These are phyloP conservation scores for Xylariales sp. DNA, from an alignment of 2,329 filamentous ascomycete species.

Conservation along the genomic window DNA sequence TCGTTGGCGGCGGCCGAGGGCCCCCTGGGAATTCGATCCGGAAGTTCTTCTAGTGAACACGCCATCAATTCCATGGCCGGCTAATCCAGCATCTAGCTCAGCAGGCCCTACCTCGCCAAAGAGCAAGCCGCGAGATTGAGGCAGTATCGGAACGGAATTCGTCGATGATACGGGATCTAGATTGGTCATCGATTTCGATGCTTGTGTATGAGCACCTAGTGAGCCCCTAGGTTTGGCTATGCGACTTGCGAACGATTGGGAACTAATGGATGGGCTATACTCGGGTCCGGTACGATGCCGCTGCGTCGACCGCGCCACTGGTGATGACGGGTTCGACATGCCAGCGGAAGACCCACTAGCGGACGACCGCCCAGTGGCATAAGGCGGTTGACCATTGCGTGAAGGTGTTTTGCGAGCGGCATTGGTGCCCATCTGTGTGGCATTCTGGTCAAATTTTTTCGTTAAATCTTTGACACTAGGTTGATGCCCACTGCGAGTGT, in stretches of 20 bases:
- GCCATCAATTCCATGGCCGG: constrained; percentile 71
- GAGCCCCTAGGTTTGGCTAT: constrained; percentile 63
- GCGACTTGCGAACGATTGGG: constrained; percentile 70
- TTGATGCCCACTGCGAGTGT: constrained; percentile 55
- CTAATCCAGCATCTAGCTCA: constrained; percentile 62
- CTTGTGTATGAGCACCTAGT: constrained; percentile 50
- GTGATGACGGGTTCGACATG: constrained; percentile 43
- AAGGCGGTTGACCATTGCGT: constrained; percentile 53
- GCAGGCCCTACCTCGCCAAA: constrained; percentile 81
- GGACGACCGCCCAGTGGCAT: constrained; percentile 56
- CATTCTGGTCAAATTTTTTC: constrained; percentile 79
- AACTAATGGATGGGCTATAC: constrained; percentile 64
- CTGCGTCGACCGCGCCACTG: constrained; percentile 54
- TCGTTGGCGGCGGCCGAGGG: constrained; percentile 60
- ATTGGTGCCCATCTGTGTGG: constrained; percentile 44
- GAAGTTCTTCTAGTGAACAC: constrained; percentile 71
- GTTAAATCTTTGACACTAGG: constrained; percentile 85
- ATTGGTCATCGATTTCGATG: constrained; percentile 59
- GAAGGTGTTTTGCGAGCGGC: constrained; percentile 51
- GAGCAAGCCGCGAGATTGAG: constrained; percentile 64
- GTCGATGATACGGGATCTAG: constrained; percentile 52
- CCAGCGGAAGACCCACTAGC: constrained; percentile 48
- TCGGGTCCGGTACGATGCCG: constrained; percentile 61
- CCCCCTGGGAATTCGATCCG: constrained; percentile 73
- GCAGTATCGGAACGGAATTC: constrained; percentile 45